Base-by-base conservation (phyloP, 2,329 filamentous ascomycete genomes). In the Sporothrix phasma region DNA sequence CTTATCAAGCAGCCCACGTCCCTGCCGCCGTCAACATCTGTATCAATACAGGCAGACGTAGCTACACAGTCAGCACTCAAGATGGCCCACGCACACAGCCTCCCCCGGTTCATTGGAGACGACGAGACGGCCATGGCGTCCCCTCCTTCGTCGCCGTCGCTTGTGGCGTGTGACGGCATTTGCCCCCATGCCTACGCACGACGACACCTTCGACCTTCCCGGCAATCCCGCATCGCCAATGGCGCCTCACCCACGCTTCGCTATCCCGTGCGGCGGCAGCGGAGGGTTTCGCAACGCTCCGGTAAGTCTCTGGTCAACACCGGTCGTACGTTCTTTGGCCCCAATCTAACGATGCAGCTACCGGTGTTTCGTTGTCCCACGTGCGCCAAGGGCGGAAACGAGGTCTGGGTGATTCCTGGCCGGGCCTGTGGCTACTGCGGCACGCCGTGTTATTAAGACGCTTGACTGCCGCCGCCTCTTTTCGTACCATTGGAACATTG, bases 321-420 rank as follows among this genome's bases (percentile, higher is more conserved):
- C n/a, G n/a, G n/a, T n/a, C n/a, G n/a, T n/a, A 5, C 17, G 1
- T 19, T 8, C n/a, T 13, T 37, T 11, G 15, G 11, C 7, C 7
- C 15, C 24, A n/a, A 10, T 24, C 49, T 64, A 51, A 46, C 63
- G 34, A 11, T 45, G 22, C 61, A 70, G 69, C 65, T 70, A n/a
- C 69, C 69, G 7, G 69, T 68, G 10, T 65, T 70, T 15, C 69
- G 69, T 31, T 70, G 69, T 43, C 69, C 69, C 45, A 70, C 60
- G 17, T 70, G 69, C 22, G 67, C 67, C 61, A 65, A 69, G 64
- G 64, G 68, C 0, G 69, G 69, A 61, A 67, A 66, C 41, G 69
- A 70, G 59, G 69, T 70, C 47, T 70, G 69, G 69, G 69, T 70
- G 34, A 70, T 70, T 39, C 69, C 66, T 22, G 69, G 69, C 61